These are phyloP conservation scores for Sextonia rubra DNA, from an alignment of 164 flowering plant genomes.

Conservation along the genomic window DNA sequence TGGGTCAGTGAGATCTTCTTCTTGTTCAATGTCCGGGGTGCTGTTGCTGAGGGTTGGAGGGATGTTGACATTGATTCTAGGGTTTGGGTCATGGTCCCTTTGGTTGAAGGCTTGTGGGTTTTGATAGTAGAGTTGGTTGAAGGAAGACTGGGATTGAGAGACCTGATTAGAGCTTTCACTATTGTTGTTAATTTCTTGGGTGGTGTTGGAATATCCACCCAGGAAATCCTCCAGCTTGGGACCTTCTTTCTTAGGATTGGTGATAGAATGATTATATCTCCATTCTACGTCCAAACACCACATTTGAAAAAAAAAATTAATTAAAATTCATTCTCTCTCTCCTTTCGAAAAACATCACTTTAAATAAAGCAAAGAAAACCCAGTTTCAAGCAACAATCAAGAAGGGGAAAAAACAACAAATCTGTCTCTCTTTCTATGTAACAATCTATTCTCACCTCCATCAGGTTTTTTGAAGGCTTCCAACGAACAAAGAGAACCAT, in stretches of 20 bases:
- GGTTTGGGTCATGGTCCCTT: conserved; percentile 4
- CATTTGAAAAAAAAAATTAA: neutral
- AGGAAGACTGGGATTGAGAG: conserved; percentile 9
- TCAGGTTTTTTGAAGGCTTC: conserved; percentile 31
- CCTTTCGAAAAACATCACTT: too few relatives aligned
- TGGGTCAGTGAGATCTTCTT: conserved; percentile 12
- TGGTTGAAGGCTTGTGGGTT: conserved; percentile 10
- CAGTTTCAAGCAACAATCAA: neutral
- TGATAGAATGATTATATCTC: conserved; percentile 38
- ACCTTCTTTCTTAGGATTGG: conserved; percentile 27
- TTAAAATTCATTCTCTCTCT: neutral
- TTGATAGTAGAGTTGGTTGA: conserved; percentile 24
- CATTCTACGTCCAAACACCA: conserved; percentile 31
- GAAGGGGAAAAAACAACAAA: neutral
- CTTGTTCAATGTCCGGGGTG: conserved; percentile 11
- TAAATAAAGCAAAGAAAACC: too few relatives aligned
- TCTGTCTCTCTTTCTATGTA: neutral
- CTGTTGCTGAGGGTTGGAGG: conserved; percentile 27
- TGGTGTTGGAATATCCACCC: conserved; percentile 51
- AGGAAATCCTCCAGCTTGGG: conserved; percentile 82
- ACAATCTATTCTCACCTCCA: conserved; percentile 13
- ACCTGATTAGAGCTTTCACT: conserved; percentile 12
- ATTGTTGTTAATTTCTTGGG: conserved; percentile 4
- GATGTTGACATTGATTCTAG: conserved; percentile 44
- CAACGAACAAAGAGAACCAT: conserved; percentile 50